Evolutionary conservation across 2,329 filamentous ascomycete genomes (phyloP), one percentile per base, ranked within the genome.

Genomic region (Tolypocladium amazonense): DNA sequence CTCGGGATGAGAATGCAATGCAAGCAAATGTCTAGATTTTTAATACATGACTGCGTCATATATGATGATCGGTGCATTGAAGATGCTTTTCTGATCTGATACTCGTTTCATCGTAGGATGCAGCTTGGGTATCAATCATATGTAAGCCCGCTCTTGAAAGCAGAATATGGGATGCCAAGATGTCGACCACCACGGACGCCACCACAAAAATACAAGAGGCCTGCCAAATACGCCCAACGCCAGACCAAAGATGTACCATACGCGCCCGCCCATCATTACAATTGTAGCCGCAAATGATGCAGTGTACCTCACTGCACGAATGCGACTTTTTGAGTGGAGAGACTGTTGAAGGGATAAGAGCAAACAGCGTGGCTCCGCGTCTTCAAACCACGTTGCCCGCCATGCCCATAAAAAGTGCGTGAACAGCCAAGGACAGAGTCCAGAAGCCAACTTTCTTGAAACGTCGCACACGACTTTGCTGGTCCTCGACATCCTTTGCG

Each of bases 381-480:
- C 39, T 69, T 58, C 66, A 85, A 57, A 86, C 80, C 62, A 87
- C 77, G 65, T 92, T 94, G 20, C 93, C 93, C 5, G 92, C 93
- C 80, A 97, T 89, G 12, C 94, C 94, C 77, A 97, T 88, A 70
- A 97, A 94, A 41, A 99, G 82, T 3, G 93, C 94, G 71, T 99
- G 94, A 9, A 93, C 89, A 8, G 93, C 90, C 60, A 99, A 78
- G 67, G 93, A 92, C 59, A 97, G 80, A 3, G 92, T 96, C 94
- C 94, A 99, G 68, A 97, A 87, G 38, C 94, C 94, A 35, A 96
- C 94, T 75, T 97, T 96, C 73, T 92, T 96, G 71, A 99, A 88
- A 53, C 94, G 83, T 57, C 93, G 82, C 66, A 91, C 88, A 58
- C 92, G 86, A 65, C 88, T 90, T 72, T 96, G 88, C 67, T 94